These are phyloP conservation scores for Tetrahymena borealis DNA, from an alignment of 73 alveolate genomes.

Conservation along the genomic window DNA sequence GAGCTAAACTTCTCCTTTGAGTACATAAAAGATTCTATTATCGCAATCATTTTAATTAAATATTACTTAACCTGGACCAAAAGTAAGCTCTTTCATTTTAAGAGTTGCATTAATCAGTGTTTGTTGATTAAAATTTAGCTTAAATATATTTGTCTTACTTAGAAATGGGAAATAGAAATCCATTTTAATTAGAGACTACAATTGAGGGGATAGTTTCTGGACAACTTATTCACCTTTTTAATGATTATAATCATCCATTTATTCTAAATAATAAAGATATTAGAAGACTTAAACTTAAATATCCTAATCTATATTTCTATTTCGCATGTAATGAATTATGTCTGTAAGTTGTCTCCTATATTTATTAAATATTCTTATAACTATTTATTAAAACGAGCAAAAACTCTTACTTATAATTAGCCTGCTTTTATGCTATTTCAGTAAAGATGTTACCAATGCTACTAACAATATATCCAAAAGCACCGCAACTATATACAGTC, in stretches of 20 bases:
- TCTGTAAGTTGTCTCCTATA: not conserved
- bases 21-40: not conserved
- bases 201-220: not conserved
- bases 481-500: conserved; percentile 31
- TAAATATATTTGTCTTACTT: not conserved
- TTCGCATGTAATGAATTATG: not conserved
- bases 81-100: not conserved
- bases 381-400: not conserved
- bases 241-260: not conserved
- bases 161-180: not conserved
- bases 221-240: not conserved
- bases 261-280: not conserved
- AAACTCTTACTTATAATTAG: not conserved
- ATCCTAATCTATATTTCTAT: not conserved
- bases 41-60: not conserved
- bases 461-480: conserved; percentile 29
- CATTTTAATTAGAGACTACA: not conserved
- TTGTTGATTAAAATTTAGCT: not conserved
- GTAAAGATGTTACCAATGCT: conserved; percentile 18
- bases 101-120: not conserved
- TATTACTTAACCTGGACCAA: not conserved
- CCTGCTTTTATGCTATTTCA: not conserved
- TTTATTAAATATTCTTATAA: not conserved
- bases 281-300: not conserved
- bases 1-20: not conserved